Conservation (phyloP, 345 rosid genomes). For the Microthlaspi erraticum region DNA sequence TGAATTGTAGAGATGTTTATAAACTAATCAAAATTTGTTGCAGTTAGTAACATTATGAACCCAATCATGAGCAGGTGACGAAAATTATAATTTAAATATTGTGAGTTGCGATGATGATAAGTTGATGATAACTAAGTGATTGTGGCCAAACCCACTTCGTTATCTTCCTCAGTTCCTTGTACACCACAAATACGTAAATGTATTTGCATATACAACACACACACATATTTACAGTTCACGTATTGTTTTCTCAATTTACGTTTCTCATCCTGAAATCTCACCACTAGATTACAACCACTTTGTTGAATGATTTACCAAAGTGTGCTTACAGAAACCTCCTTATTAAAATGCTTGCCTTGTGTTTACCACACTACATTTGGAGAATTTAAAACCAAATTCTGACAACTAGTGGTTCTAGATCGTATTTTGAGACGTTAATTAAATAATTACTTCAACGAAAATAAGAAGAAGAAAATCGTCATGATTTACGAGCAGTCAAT, state of each 20-base stretch:
- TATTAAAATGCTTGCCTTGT: not conserved
- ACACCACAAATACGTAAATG: conserved; percentile 2
- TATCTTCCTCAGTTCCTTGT: conserved; percentile 1
- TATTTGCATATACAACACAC: not conserved
- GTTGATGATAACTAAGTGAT: not conserved
- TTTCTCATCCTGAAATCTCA: not conserved
- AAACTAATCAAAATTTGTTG: conserved; percentile 2
- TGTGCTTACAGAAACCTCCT: conserved; percentile 2
- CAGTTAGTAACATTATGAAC: not conserved
- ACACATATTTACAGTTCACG: not conserved
- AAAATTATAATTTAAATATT: not conserved
- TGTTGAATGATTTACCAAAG: not conserved
- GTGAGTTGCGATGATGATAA: too few species aligned
- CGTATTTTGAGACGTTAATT: too few species aligned
- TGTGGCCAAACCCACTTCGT: conserved; percentile 15
- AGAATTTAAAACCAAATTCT: not conserved
- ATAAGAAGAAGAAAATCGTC: not conserved
- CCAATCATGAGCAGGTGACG: conserved; percentile 1
- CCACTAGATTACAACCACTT: not conserved
- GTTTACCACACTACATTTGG: not conserved
- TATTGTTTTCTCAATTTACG: not conserved
- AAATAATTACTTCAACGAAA: too few species aligned
- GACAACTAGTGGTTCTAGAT: too few species aligned
- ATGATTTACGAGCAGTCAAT: conserved; percentile 1
- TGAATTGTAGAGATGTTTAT: not conserved